These are phyloP conservation scores for Lactarius trivialis DNA, from an alignment of 768 basidiomycete species.

Conservation along the genomic window DNA sequence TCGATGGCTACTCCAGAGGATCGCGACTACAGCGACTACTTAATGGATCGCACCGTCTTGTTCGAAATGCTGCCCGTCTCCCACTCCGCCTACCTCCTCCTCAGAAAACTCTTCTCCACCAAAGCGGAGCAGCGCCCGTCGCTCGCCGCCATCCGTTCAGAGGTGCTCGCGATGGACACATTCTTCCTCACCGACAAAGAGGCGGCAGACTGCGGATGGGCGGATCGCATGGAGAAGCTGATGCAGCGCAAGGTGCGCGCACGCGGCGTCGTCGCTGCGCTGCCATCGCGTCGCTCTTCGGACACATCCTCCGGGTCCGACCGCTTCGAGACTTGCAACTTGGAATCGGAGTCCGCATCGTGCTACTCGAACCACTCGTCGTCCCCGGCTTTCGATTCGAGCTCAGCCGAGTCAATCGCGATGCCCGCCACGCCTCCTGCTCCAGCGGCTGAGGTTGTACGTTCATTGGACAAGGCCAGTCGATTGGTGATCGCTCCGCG, in stretches of 20 bases:
- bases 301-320: background rate
- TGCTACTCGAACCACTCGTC: background rate
- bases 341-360: background rate
- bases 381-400: slow-evolving; percentile 5
- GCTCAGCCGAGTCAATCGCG: background rate
- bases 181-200: slow-evolving; percentile 56
- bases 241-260: background rate
- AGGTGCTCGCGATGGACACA: slow-evolving; percentile 48
- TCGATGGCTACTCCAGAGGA: background rate
- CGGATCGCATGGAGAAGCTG: background rate
- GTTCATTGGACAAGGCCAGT: background rate
- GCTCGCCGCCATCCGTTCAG: slow-evolving; percentile 50
- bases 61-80: slow-evolving; percentile 27
- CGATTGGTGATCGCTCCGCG: background rate
- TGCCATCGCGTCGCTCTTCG: background rate
- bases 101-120: slow-evolving; percentile 52
- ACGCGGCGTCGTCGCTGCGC: background rate
- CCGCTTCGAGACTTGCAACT: background rate
- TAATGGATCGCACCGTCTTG: background rate
- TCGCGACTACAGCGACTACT: background rate
- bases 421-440: slow-evolving; percentile 1
- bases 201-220: background rate
- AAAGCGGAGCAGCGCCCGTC: slow-evolving; percentile 56
- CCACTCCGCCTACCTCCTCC: slow-evolving; percentile 36
- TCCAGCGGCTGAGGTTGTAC: background rate